Conservation (phyloP, 2,329 filamentous ascomycete genomes). For the Ampelomyces quisqualis region DNA sequence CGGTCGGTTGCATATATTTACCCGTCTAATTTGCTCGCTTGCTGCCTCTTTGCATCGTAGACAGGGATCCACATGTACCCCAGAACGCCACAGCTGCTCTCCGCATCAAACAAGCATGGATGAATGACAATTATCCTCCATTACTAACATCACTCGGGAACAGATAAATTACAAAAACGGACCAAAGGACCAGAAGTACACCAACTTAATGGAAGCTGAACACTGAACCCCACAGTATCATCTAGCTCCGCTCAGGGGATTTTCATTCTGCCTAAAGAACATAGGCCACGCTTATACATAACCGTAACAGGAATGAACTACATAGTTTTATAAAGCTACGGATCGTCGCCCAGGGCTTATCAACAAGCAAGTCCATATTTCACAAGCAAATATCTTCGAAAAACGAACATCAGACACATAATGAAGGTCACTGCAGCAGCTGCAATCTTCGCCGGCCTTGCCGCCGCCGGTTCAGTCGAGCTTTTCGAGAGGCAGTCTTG, state of each 20-base stretch:
- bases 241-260: slow-evolving; percentile 15
- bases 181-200: slow-evolving; percentile 34
- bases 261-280: slow-evolving; percentile 41
- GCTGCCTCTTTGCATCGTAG: slow-evolving; percentile 12
- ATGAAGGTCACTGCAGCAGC: slow-evolving; percentile 40
- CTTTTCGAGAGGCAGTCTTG: slow-evolving; percentile 41
- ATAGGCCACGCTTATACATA: too few relatives aligned
- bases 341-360: slow-evolving; percentile 12
- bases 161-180: slow-evolving; percentile 36
- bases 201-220: slow-evolving; percentile 14
- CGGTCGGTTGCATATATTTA: slow-evolving; percentile 8
- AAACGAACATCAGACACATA: slow-evolving; percentile 8
- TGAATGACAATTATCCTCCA: slow-evolving; percentile 26
- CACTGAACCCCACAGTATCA: slow-evolving; percentile 28
- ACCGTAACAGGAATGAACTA: too few relatives aligned
- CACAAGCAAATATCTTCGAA: slow-evolving; percentile 5
- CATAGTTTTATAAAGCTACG: slow-evolving; percentile 23
- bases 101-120: slow-evolving; percentile 24
- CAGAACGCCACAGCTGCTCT: slow-evolving; percentile 29
- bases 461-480: slow-evolving; percentile 41
- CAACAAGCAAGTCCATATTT: slow-evolving; percentile 10
- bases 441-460: slow-evolving; percentile 33
- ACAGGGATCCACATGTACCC: slow-evolving; percentile 33
- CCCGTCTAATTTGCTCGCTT: slow-evolving; percentile 25
- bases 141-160: slow-evolving; percentile 24